Evolutionary conservation across 2,329 filamentous ascomycete species (phyloP), one percentile per base, ranked within the genome.

Genomic region (Nannizzia gypsea): DNA sequence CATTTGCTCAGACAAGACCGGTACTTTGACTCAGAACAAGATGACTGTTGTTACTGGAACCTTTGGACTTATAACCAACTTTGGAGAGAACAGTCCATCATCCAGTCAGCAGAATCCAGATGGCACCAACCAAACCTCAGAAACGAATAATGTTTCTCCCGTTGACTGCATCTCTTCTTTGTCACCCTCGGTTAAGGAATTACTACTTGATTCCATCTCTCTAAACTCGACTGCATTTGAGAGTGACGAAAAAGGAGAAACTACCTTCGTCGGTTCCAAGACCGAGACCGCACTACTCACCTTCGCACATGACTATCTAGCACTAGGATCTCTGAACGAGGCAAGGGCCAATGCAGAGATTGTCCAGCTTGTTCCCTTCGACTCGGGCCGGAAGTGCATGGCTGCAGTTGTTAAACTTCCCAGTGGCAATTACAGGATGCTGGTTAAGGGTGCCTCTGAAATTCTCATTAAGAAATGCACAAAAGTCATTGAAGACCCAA

Each of bases 201-300:
- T 86, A 9, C 73, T 87, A 61, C 77, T 81, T 54, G 80, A 88
- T 59, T 87, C 84, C 2, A 84, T 87, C 62, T 78, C 81, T 9
- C 74, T 87, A 64, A 88, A 87, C 67, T 87, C 85, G 0, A 86
- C 85, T 0, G 84, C 85, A 0, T 88, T 88, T 64, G 83, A 88
- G 67, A 80, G 81, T 4, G 82, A 85, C 48, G 78, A 82, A 48
- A 79, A 84, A 46, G 84, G 84, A 34, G 76, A 78, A 17, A 73
- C 71, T 38, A 75, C 80, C 0, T 90, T 88, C 64, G 80, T 90
- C 63, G 87, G 87, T 31, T 89, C 87, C 3, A 90, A 89, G 73
- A 90, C 87, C 0, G 87, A 90, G 69, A 89, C 86, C 3, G 87
- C 87, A 22, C 76, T 90, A 11, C 78, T 90, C n/a, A 77, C 78